phyloP scores from a whole-genome alignment of 495 filamentous ascomycete genomes.

The Tuber microsphaerosporum region DNA sequence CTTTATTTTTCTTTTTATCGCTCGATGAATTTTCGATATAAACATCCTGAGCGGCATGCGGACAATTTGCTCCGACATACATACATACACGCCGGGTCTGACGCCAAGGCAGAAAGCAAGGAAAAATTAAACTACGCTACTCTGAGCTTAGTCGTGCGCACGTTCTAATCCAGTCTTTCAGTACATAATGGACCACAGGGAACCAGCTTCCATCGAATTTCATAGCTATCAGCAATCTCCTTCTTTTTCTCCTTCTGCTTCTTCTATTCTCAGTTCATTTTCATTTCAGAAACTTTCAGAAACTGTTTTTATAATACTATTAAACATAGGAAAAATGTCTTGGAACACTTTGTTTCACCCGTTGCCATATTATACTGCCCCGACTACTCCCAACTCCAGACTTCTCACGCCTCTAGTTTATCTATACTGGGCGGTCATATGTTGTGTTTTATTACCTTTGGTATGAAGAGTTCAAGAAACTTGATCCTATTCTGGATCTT shows the following conservation, averaged over 20 bases:
- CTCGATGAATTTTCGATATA: constrained; percentile 31
- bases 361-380: constrained; percentile 22
- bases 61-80: constrained; percentile 21
- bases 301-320: constrained; percentile 37
- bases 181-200: constrained; percentile 26
- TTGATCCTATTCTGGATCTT: constrained; percentile 5
- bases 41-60: constrained; percentile 32
- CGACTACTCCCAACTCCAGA: constrained; percentile 26
- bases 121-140: constrained; percentile 19
- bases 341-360: constrained; percentile 33
- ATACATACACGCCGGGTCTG: constrained; percentile 31
- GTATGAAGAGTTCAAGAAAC: constrained; percentile 32
- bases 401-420: constrained; percentile 27
- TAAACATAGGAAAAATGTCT: constrained; percentile 29
- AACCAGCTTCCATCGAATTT: constrained; percentile 30
- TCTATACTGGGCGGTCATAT: constrained; percentile 20
- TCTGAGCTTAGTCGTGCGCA: constrained; percentile 10
- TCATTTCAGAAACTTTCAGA: constrained; percentile 24
- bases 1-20: constrained; percentile 31
- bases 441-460: constrained; percentile 29
- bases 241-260: constrained; percentile 16
- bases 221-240: constrained; percentile 18
- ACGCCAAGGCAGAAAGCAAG: constrained; percentile 25
- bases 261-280: constrained; percentile 17
- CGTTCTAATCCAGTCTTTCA: constrained; percentile 13